These are phyloP conservation scores for Aspergillus fructus DNA, from an alignment of 2,329 filamentous ascomycete species.

Conservation along the genomic window DNA sequence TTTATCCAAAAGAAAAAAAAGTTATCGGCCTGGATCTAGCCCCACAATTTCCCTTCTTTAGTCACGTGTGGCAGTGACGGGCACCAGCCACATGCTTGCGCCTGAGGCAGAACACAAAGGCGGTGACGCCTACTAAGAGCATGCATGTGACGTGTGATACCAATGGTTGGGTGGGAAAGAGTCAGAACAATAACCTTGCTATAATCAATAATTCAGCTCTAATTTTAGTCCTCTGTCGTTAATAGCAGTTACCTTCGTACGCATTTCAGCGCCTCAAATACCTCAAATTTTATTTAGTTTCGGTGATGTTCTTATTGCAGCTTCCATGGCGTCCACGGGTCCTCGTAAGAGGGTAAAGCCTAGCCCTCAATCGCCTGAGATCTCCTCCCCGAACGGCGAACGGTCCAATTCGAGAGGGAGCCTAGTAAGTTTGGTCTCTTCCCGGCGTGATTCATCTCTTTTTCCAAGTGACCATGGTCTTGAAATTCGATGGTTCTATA, in stretches of 20 bases:
- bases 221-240: not conserved
- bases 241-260: not conserved
- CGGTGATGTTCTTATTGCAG: conserved; percentile 35
- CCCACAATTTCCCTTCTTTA: conserved; percentile 17
- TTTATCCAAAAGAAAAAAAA: conserved; percentile 19
- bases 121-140: conserved; percentile 17
- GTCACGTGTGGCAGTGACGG: conserved; percentile 16
- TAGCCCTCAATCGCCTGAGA: conserved; percentile 32
- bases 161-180: conserved; percentile 14
- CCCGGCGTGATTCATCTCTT: not conserved
- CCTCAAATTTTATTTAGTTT: not conserved
- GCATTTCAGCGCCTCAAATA: not conserved
- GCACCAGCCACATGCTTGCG: conserved; percentile 13
- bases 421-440: conserved; percentile 27
- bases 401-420: conserved; percentile 26
- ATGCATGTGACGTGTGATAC: conserved; percentile 39
- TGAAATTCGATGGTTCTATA: not conserved
- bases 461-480: conserved; percentile 3
- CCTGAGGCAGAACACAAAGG: conserved; percentile 24
- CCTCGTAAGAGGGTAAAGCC: conserved; percentile 46
- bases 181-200: conserved; percentile 1
- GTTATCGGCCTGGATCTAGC: conserved; percentile 22
- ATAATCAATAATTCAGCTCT: not conserved
- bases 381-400: conserved; percentile 19
- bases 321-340: conserved; percentile 41